A percentile compares a stretch with the other conserved stretches of the same genome.
phyloP scores from a whole-genome alignment of 2,329 filamentous ascomycete genomes.

The Fusarium xylarioides region DNA sequence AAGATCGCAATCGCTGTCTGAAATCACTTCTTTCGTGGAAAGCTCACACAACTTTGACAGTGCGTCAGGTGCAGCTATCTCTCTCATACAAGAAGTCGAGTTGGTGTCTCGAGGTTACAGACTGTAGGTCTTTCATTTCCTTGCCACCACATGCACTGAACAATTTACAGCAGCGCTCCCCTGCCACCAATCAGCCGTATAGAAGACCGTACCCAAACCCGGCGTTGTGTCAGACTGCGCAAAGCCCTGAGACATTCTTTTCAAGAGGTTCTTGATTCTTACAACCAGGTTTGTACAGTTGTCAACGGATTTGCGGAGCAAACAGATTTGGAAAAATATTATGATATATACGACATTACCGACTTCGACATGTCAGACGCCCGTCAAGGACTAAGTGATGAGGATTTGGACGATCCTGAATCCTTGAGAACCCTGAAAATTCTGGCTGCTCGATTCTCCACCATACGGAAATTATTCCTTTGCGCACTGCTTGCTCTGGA shows the following conservation, averaged over 20 bases:
- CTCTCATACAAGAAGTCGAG: conserved; percentile 93
- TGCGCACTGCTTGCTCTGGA: conserved; percentile 91
- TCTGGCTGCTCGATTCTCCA: conserved; percentile 81
- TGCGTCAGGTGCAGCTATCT: conserved; percentile 77
- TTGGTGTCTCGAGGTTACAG: conserved; percentile 90
- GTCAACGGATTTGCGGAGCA: conserved; percentile 80
- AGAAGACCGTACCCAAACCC: conserved; percentile 81
- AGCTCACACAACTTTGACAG: conserved; percentile 85
- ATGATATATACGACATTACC: conserved; percentile 86
- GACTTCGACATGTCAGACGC: conserved; percentile 77
- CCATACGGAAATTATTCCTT: conserved; percentile 83
- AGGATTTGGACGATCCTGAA: conserved; percentile 78
- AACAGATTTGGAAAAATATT: conserved; percentile 88
- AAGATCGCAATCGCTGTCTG: conserved; percentile 76
- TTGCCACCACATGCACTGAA: not conserved
- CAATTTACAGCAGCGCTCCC: conserved; percentile 74
- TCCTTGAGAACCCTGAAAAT: conserved; percentile 84
- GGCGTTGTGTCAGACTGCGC: conserved; percentile 83
- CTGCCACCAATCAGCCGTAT: conserved; percentile 91
- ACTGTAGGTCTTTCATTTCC: conserved; percentile 63
- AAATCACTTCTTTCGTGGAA: conserved; percentile 73
- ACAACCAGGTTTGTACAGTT: conserved; percentile 73
- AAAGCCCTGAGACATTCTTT: conserved; percentile 77
- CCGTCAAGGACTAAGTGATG: conserved; percentile 69
- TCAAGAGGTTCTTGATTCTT: conserved; percentile 73